These are phyloP conservation scores for Chalciporus pseudorubinellus DNA, from an alignment of 768 basidiomycete species.

Conservation along the genomic window DNA sequence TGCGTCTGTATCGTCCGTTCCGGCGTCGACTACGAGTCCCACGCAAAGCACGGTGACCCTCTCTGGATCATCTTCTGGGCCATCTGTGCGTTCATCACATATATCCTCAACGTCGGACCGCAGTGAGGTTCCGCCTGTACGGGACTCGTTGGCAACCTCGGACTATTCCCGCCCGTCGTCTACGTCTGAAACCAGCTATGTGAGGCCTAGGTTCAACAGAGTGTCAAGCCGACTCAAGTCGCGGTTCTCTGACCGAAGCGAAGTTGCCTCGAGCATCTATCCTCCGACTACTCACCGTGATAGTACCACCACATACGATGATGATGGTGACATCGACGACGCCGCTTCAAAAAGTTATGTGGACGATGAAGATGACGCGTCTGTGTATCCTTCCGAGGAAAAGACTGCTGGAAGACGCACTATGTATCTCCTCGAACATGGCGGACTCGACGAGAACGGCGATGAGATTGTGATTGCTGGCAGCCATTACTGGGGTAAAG, in stretches of 20 bases:
- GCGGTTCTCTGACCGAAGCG: constrained; percentile 20
- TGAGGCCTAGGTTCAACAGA: constrained; percentile 12
- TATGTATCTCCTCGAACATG: constrained; percentile 33
- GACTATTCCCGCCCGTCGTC: constrained; percentile 23
- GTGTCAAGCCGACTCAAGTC: constrained; percentile 7
- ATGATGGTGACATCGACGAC: constrained; percentile 20
- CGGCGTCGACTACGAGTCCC: constrained; percentile 18
- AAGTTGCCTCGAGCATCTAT: constrained; percentile 18
- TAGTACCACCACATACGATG: constrained; percentile 19
- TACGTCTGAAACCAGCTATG: constrained; percentile 19
- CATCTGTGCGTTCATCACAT: constrained; percentile 27
- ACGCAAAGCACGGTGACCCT: constrained; percentile 20
- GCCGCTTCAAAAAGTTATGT: constrained; percentile 5
- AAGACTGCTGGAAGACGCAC: constrained; percentile 35
- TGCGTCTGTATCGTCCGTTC: constrained; percentile 28
- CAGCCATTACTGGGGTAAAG: constrained; percentile 20
- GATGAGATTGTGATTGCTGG: constrained; percentile 21
- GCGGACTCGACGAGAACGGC: constrained; percentile 19
- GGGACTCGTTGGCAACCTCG: constrained; percentile 7
- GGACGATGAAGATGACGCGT: constrained; percentile 26
- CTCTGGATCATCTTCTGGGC: constrained; percentile 31
- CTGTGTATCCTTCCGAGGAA: constrained; percentile 29
- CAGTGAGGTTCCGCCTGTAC: constrained; percentile 4
- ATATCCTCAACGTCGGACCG: constrained; percentile 20
- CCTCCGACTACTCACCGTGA: constrained; percentile 16